phyloP scores from a whole-genome alignment of 192 early-diverging fungal genomes.

The Entomortierella chlamydospora region DNA sequence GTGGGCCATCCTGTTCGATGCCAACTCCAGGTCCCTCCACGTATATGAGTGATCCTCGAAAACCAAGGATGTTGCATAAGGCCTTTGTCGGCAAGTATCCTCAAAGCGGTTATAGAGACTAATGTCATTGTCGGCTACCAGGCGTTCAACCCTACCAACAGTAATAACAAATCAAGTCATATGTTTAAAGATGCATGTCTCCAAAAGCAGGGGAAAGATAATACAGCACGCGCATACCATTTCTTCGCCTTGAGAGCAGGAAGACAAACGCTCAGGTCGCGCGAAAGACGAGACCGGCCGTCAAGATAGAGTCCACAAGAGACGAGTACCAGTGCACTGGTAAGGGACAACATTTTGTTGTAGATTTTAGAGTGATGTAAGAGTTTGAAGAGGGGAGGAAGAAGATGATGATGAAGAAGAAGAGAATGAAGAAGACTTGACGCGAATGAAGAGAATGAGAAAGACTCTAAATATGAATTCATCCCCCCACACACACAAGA shows the following conservation, averaged over 20 bases:
- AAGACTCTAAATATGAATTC: no score
- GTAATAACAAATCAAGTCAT: not conserved
- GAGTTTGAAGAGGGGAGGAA: not conserved
- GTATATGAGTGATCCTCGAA: conserved; percentile 62
- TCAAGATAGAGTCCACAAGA: conserved; percentile 33
- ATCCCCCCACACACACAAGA: no score
- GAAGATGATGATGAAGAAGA: not conserved
- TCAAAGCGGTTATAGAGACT: conserved; percentile 45
- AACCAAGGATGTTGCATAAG: conserved; percentile 32
- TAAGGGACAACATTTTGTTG: conserved; percentile 11
- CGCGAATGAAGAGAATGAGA: no score
- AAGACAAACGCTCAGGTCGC: conserved; percentile 22
- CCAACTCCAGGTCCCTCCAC: conserved; percentile 58
- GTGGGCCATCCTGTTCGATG: conserved; percentile 46
- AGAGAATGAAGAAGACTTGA: not conserved
- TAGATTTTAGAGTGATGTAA: not conserved
- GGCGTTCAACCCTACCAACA: conserved; percentile 23
- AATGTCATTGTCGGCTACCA: conserved; percentile 28
- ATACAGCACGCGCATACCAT: conserved; percentile 1
- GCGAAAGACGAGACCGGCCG: conserved; percentile 18
- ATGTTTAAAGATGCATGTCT: not conserved
- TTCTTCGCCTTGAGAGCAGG: conserved; percentile 20
- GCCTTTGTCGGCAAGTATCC: conserved; percentile 18
- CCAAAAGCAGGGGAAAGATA: not conserved
- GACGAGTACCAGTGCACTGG: conserved; percentile 7